Conservation (phyloP, 306 rosid species). For the Hylodesmum podocarpum region DNA sequence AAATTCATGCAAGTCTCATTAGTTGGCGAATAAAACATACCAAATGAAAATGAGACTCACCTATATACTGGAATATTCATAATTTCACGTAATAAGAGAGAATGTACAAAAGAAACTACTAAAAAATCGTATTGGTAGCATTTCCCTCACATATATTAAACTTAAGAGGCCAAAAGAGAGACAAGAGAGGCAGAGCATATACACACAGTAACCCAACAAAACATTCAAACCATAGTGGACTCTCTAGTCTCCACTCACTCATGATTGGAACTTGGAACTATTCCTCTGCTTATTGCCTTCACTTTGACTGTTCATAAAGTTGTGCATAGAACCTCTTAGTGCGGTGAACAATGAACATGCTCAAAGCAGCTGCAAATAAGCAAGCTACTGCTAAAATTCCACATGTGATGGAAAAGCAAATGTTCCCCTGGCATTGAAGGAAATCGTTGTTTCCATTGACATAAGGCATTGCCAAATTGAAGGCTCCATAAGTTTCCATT, state of each 20-base stretch:
- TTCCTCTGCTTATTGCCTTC: not conserved
- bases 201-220: not conserved
- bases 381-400: conserved; percentile 61
- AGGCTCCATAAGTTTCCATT: no score
- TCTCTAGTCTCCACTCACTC: not conserved
- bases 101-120: not conserved
- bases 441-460: conserved; percentile 14
- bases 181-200: not conserved
- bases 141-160: not conserved
- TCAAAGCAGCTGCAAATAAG: conserved; percentile 50
- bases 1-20: not conserved
- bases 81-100: not conserved
- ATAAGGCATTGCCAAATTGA: not conserved
- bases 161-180: not conserved
- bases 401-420: conserved; percentile 69
- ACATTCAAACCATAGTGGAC: not conserved
- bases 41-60: no score
- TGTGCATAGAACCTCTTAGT: conserved; percentile 62
- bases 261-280: not conserved
- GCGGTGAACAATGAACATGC: conserved; percentile 46
- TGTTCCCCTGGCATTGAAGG: conserved; percentile 56
- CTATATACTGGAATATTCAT: not conserved
- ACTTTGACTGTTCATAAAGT: conserved; percentile 49
- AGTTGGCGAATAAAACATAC: not conserved
- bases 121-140: not conserved